Evolutionary conservation across 2,329 filamentous ascomycete genomes (phyloP).

Genomic region (Pleomassaria siparia): DNA sequence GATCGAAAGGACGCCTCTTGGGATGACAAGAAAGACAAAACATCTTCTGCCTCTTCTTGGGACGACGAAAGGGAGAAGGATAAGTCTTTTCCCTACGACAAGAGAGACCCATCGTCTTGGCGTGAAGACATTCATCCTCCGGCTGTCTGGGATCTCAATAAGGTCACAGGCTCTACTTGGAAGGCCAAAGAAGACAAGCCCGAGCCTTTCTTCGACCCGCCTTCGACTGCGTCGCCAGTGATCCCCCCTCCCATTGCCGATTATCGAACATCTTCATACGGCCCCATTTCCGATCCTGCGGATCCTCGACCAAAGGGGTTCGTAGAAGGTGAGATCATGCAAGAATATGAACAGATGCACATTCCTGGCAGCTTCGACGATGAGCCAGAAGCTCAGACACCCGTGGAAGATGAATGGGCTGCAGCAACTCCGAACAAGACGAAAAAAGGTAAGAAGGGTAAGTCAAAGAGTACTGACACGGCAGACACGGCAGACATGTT

Average conservation of each 20-base stretch:
- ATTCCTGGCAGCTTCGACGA: conserved; percentile 65
- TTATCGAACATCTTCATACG: conserved; percentile 45
- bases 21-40: conserved; percentile 19
- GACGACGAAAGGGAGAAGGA: not conserved
- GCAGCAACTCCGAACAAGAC: conserved; percentile 4
- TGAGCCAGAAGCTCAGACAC: conserved; percentile 16
- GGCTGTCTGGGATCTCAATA: too few relatives aligned
- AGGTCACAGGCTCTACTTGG: too few relatives aligned
- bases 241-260: conserved; percentile 24
- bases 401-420: conserved; percentile 11
- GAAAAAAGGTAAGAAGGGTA: conserved; percentile 15
- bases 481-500: conserved; percentile 21
- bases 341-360: conserved; percentile 61
- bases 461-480: conserved; percentile 25
- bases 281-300: conserved; percentile 43
- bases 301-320: conserved; percentile 34
- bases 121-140: too few relatives aligned
- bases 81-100: not conserved
- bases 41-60: conserved; percentile 15
- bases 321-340: conserved; percentile 38
- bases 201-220: conserved; percentile 31
- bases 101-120: not conserved
- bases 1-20: conserved; percentile 5
- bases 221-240: conserved; percentile 18
- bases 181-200: not conserved